Percentiles rank a stretch among this genome's conserved stretches.
These are phyloP conservation scores for Lodderomyces beijingensis DNA, from an alignment of 1,139 yeast genomes.

Conservation along the genomic window DNA sequence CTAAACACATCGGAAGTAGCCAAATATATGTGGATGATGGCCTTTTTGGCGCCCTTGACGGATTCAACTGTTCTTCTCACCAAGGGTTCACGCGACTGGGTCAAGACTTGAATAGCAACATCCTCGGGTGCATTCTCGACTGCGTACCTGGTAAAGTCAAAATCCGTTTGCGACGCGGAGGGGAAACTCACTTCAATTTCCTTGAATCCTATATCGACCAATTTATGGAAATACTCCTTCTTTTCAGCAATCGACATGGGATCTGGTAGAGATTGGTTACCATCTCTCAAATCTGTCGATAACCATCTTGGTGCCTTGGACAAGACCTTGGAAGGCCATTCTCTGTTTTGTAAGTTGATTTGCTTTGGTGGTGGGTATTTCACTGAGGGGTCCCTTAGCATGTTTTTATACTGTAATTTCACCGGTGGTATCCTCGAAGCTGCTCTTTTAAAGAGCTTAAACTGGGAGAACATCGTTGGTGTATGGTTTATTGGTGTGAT, in stretches of 20 bases:
- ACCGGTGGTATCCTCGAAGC: slow-evolving; percentile 18
- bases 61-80: slow-evolving; percentile 44
- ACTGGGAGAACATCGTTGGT: slow-evolving; percentile 26
- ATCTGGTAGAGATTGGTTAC: slow-evolving; percentile 48
- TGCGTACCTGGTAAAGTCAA: slow-evolving; percentile 46
- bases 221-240: slow-evolving; percentile 42
- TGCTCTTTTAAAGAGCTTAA: slow-evolving; percentile 24
- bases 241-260: slow-evolving; percentile 47
- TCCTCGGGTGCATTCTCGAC: slow-evolving; percentile 46
- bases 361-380: slow-evolving; percentile 38
- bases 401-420: slow-evolving; percentile 19
- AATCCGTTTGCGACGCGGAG: slow-evolving; percentile 47
- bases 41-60: slow-evolving; percentile 44
- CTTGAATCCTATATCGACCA: slow-evolving; percentile 43
- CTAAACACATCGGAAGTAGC: slow-evolving; percentile 47
- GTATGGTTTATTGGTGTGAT: no score
- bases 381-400: slow-evolving; percentile 40
- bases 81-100: slow-evolving; percentile 44
- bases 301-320: slow-evolving; percentile 47
- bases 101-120: slow-evolving; percentile 44
- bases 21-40: slow-evolving; percentile 44
- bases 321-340: slow-evolving; percentile 40
- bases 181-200: slow-evolving; percentile 50
- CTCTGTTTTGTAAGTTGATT: slow-evolving; percentile 35
- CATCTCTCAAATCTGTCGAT: slow-evolving; percentile 48